These are phyloP conservation scores for Vanrija humicola DNA, from an alignment of 1,284 basidiomycete species.

Conservation along the genomic window DNA sequence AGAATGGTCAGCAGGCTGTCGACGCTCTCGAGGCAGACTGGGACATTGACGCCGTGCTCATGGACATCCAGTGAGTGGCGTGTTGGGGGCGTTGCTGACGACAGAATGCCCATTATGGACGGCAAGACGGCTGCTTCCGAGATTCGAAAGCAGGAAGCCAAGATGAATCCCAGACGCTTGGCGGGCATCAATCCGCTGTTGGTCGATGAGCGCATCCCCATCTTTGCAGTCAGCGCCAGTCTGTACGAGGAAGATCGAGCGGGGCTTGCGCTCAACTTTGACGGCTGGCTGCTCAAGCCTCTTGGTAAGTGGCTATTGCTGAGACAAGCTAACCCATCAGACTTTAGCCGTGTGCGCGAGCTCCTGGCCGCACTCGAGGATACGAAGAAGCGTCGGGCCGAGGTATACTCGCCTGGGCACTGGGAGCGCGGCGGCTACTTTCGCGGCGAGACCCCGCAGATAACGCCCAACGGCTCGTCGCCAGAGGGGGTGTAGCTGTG, in stretches of 20 bases:
- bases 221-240: constrained; percentile 79
- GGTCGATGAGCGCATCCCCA: constrained; percentile 68
- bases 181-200: constrained; percentile 25
- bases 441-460: constrained; percentile 16
- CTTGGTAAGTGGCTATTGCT: constrained; percentile 51
- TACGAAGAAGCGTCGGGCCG: constrained; percentile 53
- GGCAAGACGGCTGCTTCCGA: constrained; percentile 67
- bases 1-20: constrained; percentile 73
- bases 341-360: constrained; percentile 64
- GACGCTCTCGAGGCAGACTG: constrained; percentile 59
- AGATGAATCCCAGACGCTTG: background rate
- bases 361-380: constrained; percentile 63
- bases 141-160: constrained; percentile 61
- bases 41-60: constrained; percentile 66
- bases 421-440: constrained; percentile 75
- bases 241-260: constrained; percentile 62
- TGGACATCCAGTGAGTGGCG: constrained; percentile 72
- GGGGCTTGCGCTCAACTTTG: constrained; percentile 63
- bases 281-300: constrained; percentile 84
- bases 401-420: constrained; percentile 60
- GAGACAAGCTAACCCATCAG: constrained; percentile 6
- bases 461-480: too few species aligned
- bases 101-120: constrained; percentile 76
- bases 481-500: too few species aligned
- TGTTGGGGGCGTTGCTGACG: background rate